Evolutionary conservation across 768 basidiomycete genomes (phyloP).

Genomic region (Pilatotrama ljubarskyi): DNA sequence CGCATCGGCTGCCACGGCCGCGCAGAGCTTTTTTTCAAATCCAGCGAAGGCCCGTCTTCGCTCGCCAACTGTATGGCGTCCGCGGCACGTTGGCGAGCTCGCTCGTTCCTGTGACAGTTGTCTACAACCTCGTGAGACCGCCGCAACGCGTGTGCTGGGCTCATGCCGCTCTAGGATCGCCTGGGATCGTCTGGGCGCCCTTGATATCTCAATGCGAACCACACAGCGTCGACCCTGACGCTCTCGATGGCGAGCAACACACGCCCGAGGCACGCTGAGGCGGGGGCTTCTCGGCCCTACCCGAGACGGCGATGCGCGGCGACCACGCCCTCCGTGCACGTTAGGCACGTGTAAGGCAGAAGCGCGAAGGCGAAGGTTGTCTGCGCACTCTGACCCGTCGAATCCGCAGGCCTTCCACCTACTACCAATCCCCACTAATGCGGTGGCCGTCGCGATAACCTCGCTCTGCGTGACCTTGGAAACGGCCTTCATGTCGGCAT

Average conservation of each 20-base stretch:
- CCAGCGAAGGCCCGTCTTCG: neutral
- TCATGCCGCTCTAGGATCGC: conserved; percentile 3
- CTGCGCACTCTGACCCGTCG: neutral
- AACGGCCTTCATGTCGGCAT: conserved; percentile 10
- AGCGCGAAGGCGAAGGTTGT: neutral
- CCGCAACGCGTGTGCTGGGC: neutral
- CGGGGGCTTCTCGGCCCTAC: neutral
- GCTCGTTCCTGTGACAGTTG: neutral
- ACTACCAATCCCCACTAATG: neutral
- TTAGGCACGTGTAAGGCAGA: neutral
- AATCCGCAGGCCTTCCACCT: neutral
- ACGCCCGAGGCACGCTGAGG: neutral
- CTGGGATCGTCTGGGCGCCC: conserved; percentile 7
- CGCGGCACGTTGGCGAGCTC: neutral
- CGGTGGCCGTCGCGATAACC: conserved; percentile 3
- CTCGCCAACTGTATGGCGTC: neutral
- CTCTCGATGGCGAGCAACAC: neutral
- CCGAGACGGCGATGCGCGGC: neutral
- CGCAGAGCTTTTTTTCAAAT: neutral
- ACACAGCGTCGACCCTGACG: conserved; percentile 8
- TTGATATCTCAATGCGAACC: neutral
- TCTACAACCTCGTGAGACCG: neutral
- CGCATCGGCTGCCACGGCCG: neutral
- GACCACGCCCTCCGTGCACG: neutral
- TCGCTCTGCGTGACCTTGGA: conserved; percentile 16